Conservation (phyloP, 495 filamentous ascomycete genomes). For the Annulohypoxylon maeteangense region DNA sequence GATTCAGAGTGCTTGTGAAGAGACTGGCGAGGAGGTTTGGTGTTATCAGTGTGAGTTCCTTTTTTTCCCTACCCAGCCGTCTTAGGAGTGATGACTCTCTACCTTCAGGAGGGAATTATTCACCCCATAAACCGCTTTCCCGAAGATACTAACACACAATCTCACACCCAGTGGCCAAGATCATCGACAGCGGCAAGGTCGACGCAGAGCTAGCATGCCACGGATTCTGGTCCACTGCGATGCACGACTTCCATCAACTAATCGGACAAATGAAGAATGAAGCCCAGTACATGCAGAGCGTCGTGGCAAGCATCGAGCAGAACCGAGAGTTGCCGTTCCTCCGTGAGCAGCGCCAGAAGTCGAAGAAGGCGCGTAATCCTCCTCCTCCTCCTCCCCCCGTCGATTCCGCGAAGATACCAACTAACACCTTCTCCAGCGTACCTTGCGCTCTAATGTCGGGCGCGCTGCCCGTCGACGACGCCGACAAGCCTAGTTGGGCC, state of each 20-base stretch:
- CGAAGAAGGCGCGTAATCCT: background rate
- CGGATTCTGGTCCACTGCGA: conserved; percentile 3
- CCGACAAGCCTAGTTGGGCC: background rate
- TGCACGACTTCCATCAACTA: background rate
- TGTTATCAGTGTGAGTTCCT: background rate
- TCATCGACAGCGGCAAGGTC: background rate
- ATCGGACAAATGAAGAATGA: conserved; percentile 1
- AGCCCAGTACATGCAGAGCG: background rate
- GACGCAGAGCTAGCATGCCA: background rate
- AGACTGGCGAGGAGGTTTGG: background rate
- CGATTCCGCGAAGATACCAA: background rate
- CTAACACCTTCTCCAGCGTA: background rate
- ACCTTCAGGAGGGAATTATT: no score
- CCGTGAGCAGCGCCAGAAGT: background rate
- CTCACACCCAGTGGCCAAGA: background rate
- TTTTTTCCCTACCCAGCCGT: no score
- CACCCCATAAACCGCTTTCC: no score
- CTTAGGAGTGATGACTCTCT: no score
- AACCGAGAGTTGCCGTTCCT: background rate
- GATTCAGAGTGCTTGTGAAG: background rate
- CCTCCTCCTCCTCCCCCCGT: background rate
- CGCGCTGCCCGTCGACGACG: background rate
- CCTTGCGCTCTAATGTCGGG: conserved; percentile 14
- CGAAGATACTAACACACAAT: no score
- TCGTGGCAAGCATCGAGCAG: background rate